Evolutionary conservation across 2,329 filamentous ascomycete genomes (phyloP).

Genomic region (Didymellaceae sp.): DNA sequence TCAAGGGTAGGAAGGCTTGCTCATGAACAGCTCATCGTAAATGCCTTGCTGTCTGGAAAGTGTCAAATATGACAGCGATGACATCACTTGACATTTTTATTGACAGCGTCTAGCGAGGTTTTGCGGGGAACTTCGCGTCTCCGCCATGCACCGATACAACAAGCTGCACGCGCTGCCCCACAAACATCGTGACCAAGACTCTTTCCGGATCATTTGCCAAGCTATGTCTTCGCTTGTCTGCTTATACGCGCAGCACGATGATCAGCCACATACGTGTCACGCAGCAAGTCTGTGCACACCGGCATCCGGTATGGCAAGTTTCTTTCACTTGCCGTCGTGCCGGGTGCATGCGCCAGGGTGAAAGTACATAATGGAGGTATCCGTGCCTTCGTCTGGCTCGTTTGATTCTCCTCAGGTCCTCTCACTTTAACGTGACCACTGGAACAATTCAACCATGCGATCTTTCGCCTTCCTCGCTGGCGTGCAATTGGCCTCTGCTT

Average conservation of each 20-base stretch:
- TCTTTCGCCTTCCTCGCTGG: conserved; percentile 23
- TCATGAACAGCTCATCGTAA: no score
- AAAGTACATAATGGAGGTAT: conserved; percentile 9
- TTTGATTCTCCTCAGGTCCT: background rate
- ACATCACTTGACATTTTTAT: conserved; percentile 26
- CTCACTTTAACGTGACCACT: conserved; percentile 7
- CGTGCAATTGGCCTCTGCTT: conserved; percentile 46
- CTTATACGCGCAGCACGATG: conserved; percentile 4
- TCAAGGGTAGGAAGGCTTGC: no score
- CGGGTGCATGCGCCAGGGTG: conserved; percentile 9
- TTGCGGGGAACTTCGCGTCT: conserved; percentile 16
- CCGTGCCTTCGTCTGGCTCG: background rate
- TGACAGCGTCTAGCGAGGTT: conserved; percentile 1
- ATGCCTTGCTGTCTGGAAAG: no score
- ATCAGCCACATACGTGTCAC: conserved; percentile 33
- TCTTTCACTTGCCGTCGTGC: conserved; percentile 17
- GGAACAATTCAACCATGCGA: conserved; percentile 19
- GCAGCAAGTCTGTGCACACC: conserved; percentile 14
- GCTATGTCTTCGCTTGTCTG: conserved; percentile 8
- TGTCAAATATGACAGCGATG: conserved; percentile 10
- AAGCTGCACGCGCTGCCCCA: conserved; percentile 9
- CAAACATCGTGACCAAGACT: conserved; percentile 9
- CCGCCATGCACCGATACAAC: conserved; percentile 5
- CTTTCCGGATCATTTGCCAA: conserved; percentile 15
- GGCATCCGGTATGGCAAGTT: conserved; percentile 24